Percentiles rank a stretch among this genome's conserved stretches.
Conservation (phyloP, 2,329 filamentous ascomycete genomes). For the Metarhizium rileyi region DNA sequence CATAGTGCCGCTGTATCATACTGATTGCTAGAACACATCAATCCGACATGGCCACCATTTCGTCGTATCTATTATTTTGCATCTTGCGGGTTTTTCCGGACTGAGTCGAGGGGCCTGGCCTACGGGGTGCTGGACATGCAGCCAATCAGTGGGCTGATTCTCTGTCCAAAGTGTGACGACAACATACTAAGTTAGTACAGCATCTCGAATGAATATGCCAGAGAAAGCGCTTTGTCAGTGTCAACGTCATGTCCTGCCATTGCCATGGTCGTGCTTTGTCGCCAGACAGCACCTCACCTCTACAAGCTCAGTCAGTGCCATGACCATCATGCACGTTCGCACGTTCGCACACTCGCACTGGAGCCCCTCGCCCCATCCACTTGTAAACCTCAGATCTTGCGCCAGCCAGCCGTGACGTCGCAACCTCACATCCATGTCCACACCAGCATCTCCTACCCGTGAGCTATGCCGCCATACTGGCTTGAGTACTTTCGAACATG, state of each 20-base stretch:
- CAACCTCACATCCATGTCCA: not conserved
- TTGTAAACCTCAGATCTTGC: not conserved
- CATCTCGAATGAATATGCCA: not conserved
- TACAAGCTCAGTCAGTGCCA: not conserved
- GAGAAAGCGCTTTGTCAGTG: no score
- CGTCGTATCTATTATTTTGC: not conserved
- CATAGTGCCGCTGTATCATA: conserved; percentile 23
- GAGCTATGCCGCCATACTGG: conserved; percentile 6
- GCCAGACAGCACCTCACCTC: not conserved
- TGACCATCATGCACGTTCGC: not conserved
- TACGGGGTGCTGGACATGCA: not conserved
- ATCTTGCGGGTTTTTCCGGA: not conserved
- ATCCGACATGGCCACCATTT: conserved; percentile 12
- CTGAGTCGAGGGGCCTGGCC: not conserved
- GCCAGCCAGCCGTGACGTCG: not conserved
- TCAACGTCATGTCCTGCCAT: not conserved
- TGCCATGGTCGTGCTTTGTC: not conserved
- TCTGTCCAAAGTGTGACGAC: not conserved
- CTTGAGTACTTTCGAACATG: conserved; percentile 15
- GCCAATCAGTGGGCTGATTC: not conserved
- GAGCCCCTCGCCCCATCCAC: conserved; percentile 5
- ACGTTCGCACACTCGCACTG: not conserved
- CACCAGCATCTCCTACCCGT: not conserved
- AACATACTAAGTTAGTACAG: not conserved
- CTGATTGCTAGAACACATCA: conserved; percentile 22